Conservation (phyloP, 352 stramenopile species). For the Globisporangium middletonii region DNA sequence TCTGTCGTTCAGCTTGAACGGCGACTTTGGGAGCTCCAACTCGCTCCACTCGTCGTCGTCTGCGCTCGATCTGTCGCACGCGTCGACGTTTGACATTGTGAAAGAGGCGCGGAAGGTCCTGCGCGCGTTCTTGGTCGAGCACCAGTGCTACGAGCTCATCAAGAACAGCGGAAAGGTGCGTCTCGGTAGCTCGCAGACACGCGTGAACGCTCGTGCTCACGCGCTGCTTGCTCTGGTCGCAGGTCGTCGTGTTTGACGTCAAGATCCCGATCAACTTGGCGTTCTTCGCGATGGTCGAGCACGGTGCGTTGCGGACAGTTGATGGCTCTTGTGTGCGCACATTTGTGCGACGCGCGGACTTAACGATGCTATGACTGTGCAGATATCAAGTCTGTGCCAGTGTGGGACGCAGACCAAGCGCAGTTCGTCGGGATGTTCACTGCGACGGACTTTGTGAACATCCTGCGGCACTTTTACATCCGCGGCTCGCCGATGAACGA, state of each 20-base stretch:
- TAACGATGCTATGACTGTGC: neutral
- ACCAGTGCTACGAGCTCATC: constrained; percentile 95
- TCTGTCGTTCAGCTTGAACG: constrained; percentile 27
- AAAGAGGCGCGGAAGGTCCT: constrained; percentile 80
- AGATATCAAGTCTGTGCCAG: constrained; percentile 97
- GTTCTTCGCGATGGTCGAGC: constrained; percentile 98
- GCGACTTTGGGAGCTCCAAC: constrained; percentile 16
- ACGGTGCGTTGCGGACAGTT: constrained; percentile 64
- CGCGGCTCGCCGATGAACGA: constrained; percentile 88
- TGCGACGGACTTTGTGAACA: constrained; percentile 98
- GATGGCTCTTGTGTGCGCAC: neutral
- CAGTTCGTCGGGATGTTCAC: constrained; percentile 97
- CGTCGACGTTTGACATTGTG: constrained; percentile 57
- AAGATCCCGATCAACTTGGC: constrained; percentile 98
- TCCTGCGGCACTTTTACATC: constrained; percentile 92
- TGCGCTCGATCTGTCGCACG: constrained; percentile 36
- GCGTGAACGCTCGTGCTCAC: neutral
- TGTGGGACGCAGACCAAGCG: constrained; percentile 94
- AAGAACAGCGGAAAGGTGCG: constrained; percentile 91
- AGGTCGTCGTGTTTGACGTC: constrained; percentile 97
- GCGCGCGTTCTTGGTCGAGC: constrained; percentile 80
- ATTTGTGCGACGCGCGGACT: neutral
- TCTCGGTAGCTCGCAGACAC: neutral
- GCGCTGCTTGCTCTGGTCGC: neutral
- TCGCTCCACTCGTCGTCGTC: constrained; percentile 23